These are phyloP conservation scores for Amanita pallidorosea DNA, from an alignment of 768 basidiomycete species.

Conservation along the genomic window DNA sequence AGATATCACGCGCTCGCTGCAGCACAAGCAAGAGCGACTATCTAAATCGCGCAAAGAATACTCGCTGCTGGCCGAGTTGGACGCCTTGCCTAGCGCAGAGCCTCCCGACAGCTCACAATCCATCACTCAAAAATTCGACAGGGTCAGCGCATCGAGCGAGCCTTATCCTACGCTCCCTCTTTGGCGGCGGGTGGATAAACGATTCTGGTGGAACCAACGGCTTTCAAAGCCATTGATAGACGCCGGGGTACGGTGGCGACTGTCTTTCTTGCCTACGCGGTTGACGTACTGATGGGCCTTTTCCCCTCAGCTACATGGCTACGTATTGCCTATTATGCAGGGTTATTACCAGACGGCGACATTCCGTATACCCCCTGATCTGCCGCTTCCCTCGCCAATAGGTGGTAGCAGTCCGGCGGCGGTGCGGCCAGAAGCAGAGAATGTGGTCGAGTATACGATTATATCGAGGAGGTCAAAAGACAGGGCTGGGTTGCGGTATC, in stretches of 20 bases:
- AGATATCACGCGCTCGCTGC: slow-evolving; percentile 80
- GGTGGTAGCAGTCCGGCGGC: neutral
- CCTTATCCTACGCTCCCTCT: slow-evolving; percentile 72
- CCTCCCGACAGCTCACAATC: slow-evolving; percentile 8
- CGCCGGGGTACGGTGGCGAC: slow-evolving; percentile 51
- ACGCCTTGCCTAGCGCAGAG: slow-evolving; percentile 32
- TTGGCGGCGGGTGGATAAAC: slow-evolving; percentile 82
- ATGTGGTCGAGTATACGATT: slow-evolving; percentile 62
- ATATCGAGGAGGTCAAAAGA: slow-evolving; percentile 82
- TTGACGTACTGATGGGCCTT: neutral
- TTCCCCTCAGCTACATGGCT: slow-evolving; percentile 56
- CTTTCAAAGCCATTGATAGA: slow-evolving; percentile 79
- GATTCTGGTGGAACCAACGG: slow-evolving; percentile 97
- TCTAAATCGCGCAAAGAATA: slow-evolving; percentile 47
- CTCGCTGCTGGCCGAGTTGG: slow-evolving; percentile 47
- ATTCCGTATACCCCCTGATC: slow-evolving; percentile 50
- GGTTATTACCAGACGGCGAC: slow-evolving; percentile 76
- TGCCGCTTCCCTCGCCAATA: slow-evolving; percentile 5
- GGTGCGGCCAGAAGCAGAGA: neutral
- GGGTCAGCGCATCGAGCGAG: slow-evolving; percentile 49
- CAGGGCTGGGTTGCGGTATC: slow-evolving; percentile 88
- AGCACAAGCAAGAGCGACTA: slow-evolving; percentile 65
- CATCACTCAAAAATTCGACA: slow-evolving; percentile 6
- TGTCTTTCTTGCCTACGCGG: slow-evolving; percentile 7
- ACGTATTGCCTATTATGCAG: slow-evolving; percentile 87